Evolutionary conservation across 2,329 filamentous ascomycete species (phyloP).

Genomic region (Claviceps capensis): DNA sequence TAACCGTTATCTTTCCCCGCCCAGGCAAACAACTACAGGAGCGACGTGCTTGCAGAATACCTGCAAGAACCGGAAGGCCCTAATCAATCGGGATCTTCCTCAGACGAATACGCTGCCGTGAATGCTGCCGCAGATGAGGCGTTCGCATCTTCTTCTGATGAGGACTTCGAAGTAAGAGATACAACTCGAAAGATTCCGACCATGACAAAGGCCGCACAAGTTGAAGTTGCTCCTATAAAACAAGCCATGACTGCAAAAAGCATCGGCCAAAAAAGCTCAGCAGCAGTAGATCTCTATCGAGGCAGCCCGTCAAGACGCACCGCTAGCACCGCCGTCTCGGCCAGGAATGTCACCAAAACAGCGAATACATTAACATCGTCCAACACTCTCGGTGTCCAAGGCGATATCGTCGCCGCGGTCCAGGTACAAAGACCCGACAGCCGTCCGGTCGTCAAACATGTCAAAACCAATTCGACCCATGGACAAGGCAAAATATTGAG

Average conservation of each 20-base stretch:
- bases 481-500: background rate
- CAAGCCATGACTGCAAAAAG: slow-evolving; percentile 12
- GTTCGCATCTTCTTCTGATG: slow-evolving; percentile 18
- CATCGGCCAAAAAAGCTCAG: slow-evolving; percentile 17
- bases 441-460: background rate
- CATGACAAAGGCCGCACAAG: slow-evolving; percentile 11
- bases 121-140: slow-evolving; percentile 15
- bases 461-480: background rate
- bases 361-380: too few relatives aligned
- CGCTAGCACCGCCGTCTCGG: background rate
- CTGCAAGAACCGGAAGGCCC: slow-evolving; percentile 14
- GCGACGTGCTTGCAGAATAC: slow-evolving; percentile 10
- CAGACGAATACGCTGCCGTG: slow-evolving; percentile 20
- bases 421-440: background rate
- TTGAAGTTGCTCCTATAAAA: slow-evolving; percentile 15
- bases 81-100: slow-evolving; percentile 20
- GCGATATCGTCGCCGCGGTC: background rate
- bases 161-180: slow-evolving; percentile 18
- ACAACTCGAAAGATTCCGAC: slow-evolving; percentile 17
- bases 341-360: too few relatives aligned
- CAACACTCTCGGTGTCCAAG: background rate
- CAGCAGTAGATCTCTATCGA: slow-evolving; percentile 3
- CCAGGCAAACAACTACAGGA: slow-evolving; percentile 23
- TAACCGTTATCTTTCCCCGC: background rate
- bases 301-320: background rate